phyloP scores from a whole-genome alignment of 225 moss, liverwort and hornwort genomes.

The Marchantia paleacea region DNA sequence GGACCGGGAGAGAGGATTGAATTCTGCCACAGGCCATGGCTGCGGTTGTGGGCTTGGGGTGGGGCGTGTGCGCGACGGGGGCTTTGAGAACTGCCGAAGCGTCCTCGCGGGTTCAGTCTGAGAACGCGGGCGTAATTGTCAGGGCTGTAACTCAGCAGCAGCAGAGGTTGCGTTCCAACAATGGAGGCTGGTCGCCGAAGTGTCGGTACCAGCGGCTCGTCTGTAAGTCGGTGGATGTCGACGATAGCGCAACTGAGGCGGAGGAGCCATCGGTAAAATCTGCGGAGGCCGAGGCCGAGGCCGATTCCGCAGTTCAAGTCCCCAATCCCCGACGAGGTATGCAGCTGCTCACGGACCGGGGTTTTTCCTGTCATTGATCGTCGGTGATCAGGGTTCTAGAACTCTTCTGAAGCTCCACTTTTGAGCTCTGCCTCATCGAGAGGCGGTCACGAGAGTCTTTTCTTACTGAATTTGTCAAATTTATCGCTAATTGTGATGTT shows the following conservation, averaged over 20 bases:
- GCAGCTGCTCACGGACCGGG: no score
- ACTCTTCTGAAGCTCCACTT: no score
- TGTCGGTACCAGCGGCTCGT: not conserved
- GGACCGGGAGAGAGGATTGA: not conserved
- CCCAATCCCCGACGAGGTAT: not conserved
- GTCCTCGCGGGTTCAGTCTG: no score
- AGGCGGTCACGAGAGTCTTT: no score
- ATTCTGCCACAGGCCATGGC: not conserved
- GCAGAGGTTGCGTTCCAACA: constrained; percentile 6
- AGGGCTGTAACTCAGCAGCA: not conserved
- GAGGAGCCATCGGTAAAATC: constrained; percentile 23
- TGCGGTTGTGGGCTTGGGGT: constrained; percentile 16
- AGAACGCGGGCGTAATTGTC: no score
- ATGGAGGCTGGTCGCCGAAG: not conserved
- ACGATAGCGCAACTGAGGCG: constrained; percentile 31
- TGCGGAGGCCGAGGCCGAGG: not conserved
- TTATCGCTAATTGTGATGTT: no score
- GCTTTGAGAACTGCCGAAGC: not conserved
- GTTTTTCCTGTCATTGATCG: no score
- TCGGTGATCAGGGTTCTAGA: no score
- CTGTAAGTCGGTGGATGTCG: constrained; percentile 32
- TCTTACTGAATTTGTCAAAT: no score
- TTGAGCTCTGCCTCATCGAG: no score
- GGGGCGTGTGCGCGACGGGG: not conserved
- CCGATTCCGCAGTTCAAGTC: not conserved